phyloP scores from a whole-genome alignment of 1,139 yeast genomes.

The Pichia sp. region DNA sequence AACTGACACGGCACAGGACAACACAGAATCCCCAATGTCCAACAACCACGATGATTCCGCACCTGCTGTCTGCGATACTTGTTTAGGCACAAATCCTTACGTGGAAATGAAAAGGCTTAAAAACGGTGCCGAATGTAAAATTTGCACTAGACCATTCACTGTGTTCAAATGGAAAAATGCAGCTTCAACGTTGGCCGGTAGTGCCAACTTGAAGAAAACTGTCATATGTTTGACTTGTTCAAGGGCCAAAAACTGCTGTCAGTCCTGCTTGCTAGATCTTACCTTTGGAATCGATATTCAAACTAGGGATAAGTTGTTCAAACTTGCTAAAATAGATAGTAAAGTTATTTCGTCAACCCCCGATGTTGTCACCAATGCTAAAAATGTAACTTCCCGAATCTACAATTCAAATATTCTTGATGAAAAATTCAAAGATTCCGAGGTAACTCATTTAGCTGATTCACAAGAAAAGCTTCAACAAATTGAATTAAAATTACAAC shows the following conservation, averaged over 20 bases:
- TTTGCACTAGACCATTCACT: slow-evolving; percentile 81
- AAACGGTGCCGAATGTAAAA: slow-evolving; percentile 69
- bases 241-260: slow-evolving; percentile 74
- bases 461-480: slow-evolving; percentile 26
- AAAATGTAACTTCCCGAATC: slow-evolving; percentile 42
- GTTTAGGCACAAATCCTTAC: slow-evolving; percentile 61
- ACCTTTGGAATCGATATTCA: slow-evolving; percentile 72
- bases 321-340: slow-evolving; percentile 56
- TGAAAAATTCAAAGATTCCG: slow-evolving; percentile 25
- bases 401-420: slow-evolving; percentile 47
- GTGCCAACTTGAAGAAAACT: slow-evolving; percentile 39
- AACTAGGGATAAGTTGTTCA: slow-evolving; percentile 73
- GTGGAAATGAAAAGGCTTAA: slow-evolving; percentile 65
- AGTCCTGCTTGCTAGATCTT: slow-evolving; percentile 76
- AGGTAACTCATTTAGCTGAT: slow-evolving; percentile 22
- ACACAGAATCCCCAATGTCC: no score
- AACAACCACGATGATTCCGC: slow-evolving; percentile 18
- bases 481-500: slow-evolving; percentile 19
- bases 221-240: slow-evolving; percentile 75
- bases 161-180: slow-evolving; percentile 60
- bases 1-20: no score
- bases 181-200: slow-evolving; percentile 25
- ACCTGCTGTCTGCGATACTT: slow-evolving; percentile 63
- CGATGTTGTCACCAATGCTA: slow-evolving; percentile 29
- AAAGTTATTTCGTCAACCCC: not conserved